Base-by-base conservation (phyloP, 1,284 basidiomycete species). In the Chalciporus sp. region DNA sequence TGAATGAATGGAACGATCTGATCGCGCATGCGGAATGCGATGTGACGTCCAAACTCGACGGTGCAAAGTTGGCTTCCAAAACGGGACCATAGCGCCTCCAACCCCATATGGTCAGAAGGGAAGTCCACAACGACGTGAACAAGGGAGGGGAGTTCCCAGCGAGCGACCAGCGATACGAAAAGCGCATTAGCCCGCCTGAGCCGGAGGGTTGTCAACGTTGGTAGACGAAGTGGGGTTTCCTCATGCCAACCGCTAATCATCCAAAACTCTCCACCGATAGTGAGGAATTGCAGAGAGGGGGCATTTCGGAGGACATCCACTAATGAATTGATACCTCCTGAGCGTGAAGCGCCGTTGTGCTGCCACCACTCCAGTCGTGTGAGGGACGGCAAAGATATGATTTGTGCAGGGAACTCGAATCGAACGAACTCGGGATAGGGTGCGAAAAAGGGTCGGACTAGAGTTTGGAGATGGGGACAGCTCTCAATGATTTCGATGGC, bases 341-440 rank as follows among this genome's bases (percentile, higher is more conserved):
- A 75, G 51, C 80, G 77, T 27, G 84, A 78, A 28, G 86, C 86
- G 49, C 81, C 78, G 54, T 73, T 72, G 58, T 81, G 68, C 60
- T 85, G 77, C 79, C 83, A 86, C 84, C 86, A 88, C 51, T 88
- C 86, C 39, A 88, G 73, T 19, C 84, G 79, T 43, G 77, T 79
- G 33, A 88, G 72, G n/a, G 78, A 78, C 10, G 75, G 72, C 4
- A 87, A 58, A 0, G 76, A 64, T 0, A 83, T 67, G 46, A 58
- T 71, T 20, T 73, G 73, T 4, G 78, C 76, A 31, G 81, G 76
- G 62, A 80, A 83, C 42, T 85, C 80, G 69, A 81, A 87, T 27
- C 69, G 72, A n/a, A 76, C 63, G 1, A 55, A 49, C 10, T 53
- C 52, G 40, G 63, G 60, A 10, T 53, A 23, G 23, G 23, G 51